Base-by-base conservation (phyloP, 2,329 filamentous ascomycete genomes). In the Hymenoscyphus linearis region DNA sequence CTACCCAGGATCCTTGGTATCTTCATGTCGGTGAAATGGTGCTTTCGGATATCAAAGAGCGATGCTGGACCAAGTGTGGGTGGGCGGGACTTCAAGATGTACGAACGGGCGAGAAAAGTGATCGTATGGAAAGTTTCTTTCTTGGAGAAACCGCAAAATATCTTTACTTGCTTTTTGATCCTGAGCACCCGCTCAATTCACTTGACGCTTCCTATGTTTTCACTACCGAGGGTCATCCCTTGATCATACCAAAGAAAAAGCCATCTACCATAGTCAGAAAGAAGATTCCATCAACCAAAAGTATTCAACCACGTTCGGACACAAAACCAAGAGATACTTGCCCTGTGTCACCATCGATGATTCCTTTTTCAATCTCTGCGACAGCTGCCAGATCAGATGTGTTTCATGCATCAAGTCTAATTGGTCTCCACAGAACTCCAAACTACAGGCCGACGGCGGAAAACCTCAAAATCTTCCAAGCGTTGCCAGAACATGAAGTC, bases 91-190 rank as follows among this genome's bases (percentile, higher is more conserved):
- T 98, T 37, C 88, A 92, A 70, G 88, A 93, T 73, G 90, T 93
- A 9, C 79, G 87, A 36, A 90, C 84, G 4, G 93, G 93, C 3
- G 91, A 97, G 75, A 85, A 91, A 75, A 90, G 85, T 68, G 93
- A 99, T 73, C 88, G 95, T 36, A 98, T 98, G 95, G 95, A 99
- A 76, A 98, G 93, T 73, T 99, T 98, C 80, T 98, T 98, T 71
- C 81, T 99, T 0, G 93, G 95, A 14, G 95, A 99, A 76, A 99
- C 95, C 1, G 88, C 91, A 52, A 97, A 98, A 75, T 99, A 99
- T 74, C 80, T 99, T 65, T 98, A 96, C 73, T 78, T 99, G 59
- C 83, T 98, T 2, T 98, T 96, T 74, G 90, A 96, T 66, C 82
- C 87, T 4, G 82, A 86, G 14, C 95, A 98, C 75, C 91, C 93